Evolutionary conservation across 805 yeast genomes (phyloP), one percentile per base, ranked within the genome.

Genomic region (Candida koratica): DNA sequence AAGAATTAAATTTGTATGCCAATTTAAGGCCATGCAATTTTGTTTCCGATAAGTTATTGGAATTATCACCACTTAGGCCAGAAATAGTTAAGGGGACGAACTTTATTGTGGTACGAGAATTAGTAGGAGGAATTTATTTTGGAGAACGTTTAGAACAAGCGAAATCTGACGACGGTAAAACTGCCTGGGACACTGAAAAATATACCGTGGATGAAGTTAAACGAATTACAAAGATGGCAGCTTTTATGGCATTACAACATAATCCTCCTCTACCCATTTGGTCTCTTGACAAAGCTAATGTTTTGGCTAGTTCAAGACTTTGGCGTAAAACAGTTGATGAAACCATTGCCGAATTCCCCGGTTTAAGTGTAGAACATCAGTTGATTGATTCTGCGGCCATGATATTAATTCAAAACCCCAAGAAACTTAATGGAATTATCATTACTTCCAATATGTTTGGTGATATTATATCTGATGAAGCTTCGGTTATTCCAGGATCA

Each of bases 381-480:
- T 76, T 93, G 61, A 90, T 93, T 53, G 98, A 93, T 65, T 89
- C 97, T 10, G 98, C 98, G 36, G 97, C 98, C 34, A 93, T 93
- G 98, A 90, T 90, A 56, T 69, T 93, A 51, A 84, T 93, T 51
- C 88, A 93, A 67, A 79, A 76, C 44, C 98, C 98, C 52, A 83
- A 89, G 28, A 80, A 80, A 49, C 75, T 93, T 57, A 93, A 93
- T 59, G 98, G 98, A 64, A 75, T 93, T 34, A 79, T 93, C 34
- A 78, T 93, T 57, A 90, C 97, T 29, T 81, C 84, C 52, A 93
- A 93, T 69, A 90, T 93, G 95, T 93, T 93, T 61, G 98, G 98
- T 56, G 98, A 93, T 61, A 93, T 93, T 61, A 86, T 93, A 53
- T 84, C 95, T 38, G 98, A 93, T 61, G 98, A 93, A 70, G 97